A percentile compares a stretch with the other conserved stretches of the same genome.
Evolutionary conservation across 306 rosid species (phyloP).

Genomic region (Castanea mollissima): DNA sequence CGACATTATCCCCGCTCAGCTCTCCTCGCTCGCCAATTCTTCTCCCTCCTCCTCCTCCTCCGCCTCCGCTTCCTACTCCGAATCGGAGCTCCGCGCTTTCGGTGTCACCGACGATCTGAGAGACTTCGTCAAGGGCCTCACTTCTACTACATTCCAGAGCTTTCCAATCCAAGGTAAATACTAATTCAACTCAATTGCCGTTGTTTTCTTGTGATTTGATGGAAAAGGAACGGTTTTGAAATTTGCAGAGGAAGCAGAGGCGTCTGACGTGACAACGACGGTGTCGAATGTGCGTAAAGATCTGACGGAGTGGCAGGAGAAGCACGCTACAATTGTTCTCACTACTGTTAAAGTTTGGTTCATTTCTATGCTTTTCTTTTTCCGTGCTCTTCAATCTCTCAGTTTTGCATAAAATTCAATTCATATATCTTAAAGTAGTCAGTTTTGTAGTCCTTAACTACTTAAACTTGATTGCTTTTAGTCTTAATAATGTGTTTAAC

Average conservation of each 20-base stretch:
- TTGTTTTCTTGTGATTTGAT: neutral
- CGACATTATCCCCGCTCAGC: constrained; percentile 70
- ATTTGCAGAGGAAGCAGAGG: constrained; percentile 69
- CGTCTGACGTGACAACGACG: constrained; percentile 52
- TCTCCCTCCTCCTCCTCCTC: constrained; percentile 24
- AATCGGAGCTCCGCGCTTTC: constrained; percentile 47
- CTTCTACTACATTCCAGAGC: constrained; percentile 78
- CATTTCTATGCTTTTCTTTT: neutral
- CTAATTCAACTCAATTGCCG: no score
- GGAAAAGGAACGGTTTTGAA: neutral
- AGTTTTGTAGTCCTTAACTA: no score
- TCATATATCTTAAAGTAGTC: no score
- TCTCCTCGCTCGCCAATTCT: constrained; percentile 40
- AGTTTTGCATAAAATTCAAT: no score
- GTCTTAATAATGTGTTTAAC: no score
- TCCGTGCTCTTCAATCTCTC: no score
- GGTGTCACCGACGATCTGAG: constrained; percentile 86
- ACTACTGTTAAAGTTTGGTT: constrained; percentile 82
- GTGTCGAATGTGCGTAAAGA: constrained; percentile 84
- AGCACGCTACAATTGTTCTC: constrained; percentile 87
- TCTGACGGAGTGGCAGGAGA: constrained; percentile 96
- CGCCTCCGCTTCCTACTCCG: constrained; percentile 30
- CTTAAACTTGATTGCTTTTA: no score
- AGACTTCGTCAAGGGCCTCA: constrained; percentile 82
- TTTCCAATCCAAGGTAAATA: constrained; percentile 70